These are phyloP conservation scores for Pleoardoris graminearum DNA, from an alignment of 2,329 filamentous ascomycete genomes.

Conservation along the genomic window DNA sequence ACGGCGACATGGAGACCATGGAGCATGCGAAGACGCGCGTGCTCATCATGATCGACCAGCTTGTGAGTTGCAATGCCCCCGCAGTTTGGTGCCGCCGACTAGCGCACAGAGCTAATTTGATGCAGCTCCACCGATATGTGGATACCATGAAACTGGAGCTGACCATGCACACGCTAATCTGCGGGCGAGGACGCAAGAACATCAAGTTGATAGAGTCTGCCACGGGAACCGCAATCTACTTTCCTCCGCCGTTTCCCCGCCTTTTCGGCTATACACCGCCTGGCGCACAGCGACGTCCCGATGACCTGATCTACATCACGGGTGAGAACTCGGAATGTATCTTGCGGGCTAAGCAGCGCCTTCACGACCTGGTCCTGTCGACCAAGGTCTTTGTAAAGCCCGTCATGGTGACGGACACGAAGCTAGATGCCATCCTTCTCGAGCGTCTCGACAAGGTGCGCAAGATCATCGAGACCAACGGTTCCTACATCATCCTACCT, in stretches of 20 bases:
- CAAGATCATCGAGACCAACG: slow-evolving; percentile 96
- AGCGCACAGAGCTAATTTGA: slow-evolving; percentile 43
- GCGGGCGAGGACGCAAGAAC: slow-evolving; percentile 91
- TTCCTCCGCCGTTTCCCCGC: slow-evolving; percentile 89
- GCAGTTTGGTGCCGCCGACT: slow-evolving; percentile 17
- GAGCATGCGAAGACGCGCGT: slow-evolving; percentile 97
- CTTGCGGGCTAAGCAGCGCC: slow-evolving; percentile 83
- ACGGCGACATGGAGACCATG: slow-evolving; percentile 90
- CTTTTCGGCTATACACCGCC: slow-evolving; percentile 88
- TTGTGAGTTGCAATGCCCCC: slow-evolving; percentile 60
- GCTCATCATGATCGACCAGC: slow-evolving; percentile 94
- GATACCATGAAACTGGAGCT: slow-evolving; percentile 82
- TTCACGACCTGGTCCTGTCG: slow-evolving; percentile 80
- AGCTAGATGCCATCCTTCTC: slow-evolving; percentile 92
- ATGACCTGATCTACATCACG: slow-evolving; percentile 93
- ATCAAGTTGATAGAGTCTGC: slow-evolving; percentile 97
- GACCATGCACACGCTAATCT: slow-evolving; percentile 87
- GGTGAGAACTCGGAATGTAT: slow-evolving; percentile 85
- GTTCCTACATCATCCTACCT: slow-evolving; percentile 91
- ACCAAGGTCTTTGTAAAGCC: slow-evolving; percentile 84
- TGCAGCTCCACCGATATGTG: slow-evolving; percentile 70
- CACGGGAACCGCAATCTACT: slow-evolving; percentile 96
- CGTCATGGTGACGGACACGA: slow-evolving; percentile 83
- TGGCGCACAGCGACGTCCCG: slow-evolving; percentile 77
- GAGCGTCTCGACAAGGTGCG: slow-evolving; percentile 93